These are phyloP conservation scores for Teunomyces cretensis DNA, from an alignment of 805 yeast species.

Conservation along the genomic window DNA sequence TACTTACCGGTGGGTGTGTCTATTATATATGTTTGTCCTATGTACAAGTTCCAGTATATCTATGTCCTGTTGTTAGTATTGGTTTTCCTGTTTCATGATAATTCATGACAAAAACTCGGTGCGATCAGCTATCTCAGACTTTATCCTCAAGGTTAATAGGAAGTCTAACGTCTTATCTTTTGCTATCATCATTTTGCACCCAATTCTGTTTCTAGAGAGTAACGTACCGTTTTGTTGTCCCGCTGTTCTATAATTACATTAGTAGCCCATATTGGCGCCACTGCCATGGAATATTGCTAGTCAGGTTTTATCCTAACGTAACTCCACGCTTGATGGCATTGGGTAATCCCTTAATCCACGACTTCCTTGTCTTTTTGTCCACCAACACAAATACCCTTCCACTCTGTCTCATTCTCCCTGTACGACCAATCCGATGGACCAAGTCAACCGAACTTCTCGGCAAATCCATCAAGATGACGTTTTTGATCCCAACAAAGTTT, in stretches of 20 bases:
- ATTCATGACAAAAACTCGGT: not conserved
- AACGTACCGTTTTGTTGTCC: not conserved
- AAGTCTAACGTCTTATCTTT: constrained; percentile 44
- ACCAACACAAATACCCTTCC: constrained; percentile 86
- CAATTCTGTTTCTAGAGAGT: not conserved
- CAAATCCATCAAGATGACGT: constrained; percentile 79
- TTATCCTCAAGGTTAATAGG: constrained; percentile 35
- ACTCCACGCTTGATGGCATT: constrained; percentile 57
- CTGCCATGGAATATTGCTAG: too few species aligned
- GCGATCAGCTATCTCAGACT: constrained; percentile 29
- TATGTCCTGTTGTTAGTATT: constrained; percentile 5
- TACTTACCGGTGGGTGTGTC: not conserved
- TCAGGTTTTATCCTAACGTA: constrained; percentile 27
- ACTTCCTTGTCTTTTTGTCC: constrained; percentile 62
- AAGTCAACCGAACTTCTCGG: constrained; percentile 85
- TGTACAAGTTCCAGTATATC: not conserved
- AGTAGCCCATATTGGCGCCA: too few species aligned
- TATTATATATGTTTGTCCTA: not conserved
- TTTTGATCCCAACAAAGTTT: constrained; percentile 78
- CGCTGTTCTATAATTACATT: not conserved
- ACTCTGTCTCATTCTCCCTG: constrained; percentile 86
- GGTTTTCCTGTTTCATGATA: too few species aligned
- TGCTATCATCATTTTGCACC: constrained; percentile 29
- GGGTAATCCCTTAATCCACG: constrained; percentile 82
- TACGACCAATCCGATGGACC: constrained; percentile 90